Evolutionary conservation across 768 basidiomycete species (phyloP).

Genomic region (Phanerodontia chrysosporium): DNA sequence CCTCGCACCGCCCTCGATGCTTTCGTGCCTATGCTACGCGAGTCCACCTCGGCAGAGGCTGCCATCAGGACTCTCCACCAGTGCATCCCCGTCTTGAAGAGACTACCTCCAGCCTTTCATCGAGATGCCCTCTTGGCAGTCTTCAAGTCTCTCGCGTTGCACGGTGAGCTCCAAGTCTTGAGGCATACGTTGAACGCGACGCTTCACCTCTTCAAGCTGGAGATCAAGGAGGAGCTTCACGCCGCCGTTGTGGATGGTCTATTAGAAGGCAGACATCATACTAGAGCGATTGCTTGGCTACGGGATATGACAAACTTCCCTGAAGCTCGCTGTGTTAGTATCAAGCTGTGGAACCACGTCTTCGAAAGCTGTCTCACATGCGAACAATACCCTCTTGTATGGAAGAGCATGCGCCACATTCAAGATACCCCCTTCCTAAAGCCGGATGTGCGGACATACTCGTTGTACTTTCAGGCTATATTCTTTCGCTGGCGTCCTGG

Average conservation of each 20-base stretch:
- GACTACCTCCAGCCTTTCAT: background rate
- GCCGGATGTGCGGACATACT: background rate
- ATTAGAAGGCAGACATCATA: slow-evolving; percentile 31
- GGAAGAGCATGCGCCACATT: background rate
- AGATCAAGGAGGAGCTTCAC: slow-evolving; percentile 34
- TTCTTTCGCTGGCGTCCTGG: background rate
- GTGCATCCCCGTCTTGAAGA: background rate
- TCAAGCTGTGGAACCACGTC: slow-evolving; percentile 53
- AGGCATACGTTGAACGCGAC: background rate
- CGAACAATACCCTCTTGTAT: background rate
- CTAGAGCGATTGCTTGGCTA: slow-evolving; percentile 48
- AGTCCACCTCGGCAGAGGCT: background rate
- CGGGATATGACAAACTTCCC: slow-evolving; percentile 47
- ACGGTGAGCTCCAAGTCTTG: background rate
- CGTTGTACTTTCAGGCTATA: background rate
- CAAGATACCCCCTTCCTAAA: no score
- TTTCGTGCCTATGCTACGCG: background rate
- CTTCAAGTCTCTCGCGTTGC: background rate
- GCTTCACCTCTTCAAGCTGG: background rate
- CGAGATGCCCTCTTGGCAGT: background rate
- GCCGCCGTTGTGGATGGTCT: slow-evolving; percentile 46
- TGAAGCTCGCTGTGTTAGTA: slow-evolving; percentile 40
- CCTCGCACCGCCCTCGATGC: background rate
- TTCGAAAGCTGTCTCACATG: slow-evolving; percentile 35
- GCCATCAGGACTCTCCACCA: background rate